Conservation (phyloP, 2,329 filamentous ascomycete genomes). For the Sarocladium brachiariae region DNA sequence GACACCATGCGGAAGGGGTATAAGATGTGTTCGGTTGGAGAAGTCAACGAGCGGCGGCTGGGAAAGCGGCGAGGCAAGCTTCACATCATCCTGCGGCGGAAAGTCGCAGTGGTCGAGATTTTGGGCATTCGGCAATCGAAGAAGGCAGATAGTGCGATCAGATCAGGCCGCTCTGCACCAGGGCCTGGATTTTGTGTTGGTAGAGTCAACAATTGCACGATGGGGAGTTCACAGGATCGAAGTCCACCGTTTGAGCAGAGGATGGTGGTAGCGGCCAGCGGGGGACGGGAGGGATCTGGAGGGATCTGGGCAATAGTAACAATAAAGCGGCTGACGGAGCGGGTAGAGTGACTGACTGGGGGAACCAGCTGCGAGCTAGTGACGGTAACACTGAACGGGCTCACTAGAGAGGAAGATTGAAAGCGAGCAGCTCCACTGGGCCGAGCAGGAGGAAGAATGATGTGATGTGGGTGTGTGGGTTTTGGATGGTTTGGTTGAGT, state of each 20-base stretch:
- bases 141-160: background rate
- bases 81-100: constrained; percentile 7
- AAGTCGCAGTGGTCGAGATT: too few relatives aligned
- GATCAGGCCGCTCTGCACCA: background rate
- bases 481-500: too few relatives aligned
- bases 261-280: background rate
- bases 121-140: too few relatives aligned
- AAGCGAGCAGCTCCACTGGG: too few relatives aligned
- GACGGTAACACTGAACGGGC: too few relatives aligned
- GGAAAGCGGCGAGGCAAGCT: background rate
- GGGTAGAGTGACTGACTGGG: background rate
- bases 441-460: too few relatives aligned
- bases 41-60: background rate
- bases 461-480: too few relatives aligned
- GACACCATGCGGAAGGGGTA: constrained; percentile 11
- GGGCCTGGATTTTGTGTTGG: background rate
- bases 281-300: background rate
- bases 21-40: constrained; percentile 16
- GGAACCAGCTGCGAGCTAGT: too few relatives aligned
- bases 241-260: too few relatives aligned
- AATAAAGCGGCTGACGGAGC: background rate
- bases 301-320: background rate
- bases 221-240: background rate
- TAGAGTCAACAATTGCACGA: too few relatives aligned
- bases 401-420: too few relatives aligned